Conservation (phyloP, 2,329 filamentous ascomycete species). For the Colletotrichum cordylinicola region DNA sequence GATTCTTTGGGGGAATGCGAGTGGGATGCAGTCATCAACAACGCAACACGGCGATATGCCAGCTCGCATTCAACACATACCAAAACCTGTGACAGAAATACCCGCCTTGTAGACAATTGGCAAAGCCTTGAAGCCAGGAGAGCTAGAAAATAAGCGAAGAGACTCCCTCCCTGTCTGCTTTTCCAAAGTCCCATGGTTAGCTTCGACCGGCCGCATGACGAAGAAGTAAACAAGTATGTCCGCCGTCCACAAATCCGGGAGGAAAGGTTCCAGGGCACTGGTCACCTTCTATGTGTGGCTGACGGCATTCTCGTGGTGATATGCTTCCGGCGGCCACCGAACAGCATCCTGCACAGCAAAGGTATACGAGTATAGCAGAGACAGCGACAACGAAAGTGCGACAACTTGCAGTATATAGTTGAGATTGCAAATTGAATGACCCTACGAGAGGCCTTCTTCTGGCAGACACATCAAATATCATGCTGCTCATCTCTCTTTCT, state of each 20-base stretch:
- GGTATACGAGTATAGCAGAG: too few relatives aligned
- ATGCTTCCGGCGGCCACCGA: too few relatives aligned
- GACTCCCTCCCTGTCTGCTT: not conserved
- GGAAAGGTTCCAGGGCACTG: not conserved
- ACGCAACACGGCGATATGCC: not conserved
- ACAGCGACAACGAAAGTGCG: too few relatives aligned
- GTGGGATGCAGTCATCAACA: not conserved
- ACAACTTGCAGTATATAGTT: too few relatives aligned
- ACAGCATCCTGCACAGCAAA: too few relatives aligned
- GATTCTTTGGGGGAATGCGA: not conserved
- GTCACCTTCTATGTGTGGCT: not conserved
- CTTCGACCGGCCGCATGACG: not conserved
- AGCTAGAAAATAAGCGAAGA: not conserved
- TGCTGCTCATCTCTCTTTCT: too few relatives aligned
- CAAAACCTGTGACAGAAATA: not conserved
- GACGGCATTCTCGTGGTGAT: too few relatives aligned
- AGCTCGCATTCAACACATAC: not conserved
- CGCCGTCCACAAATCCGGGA: not conserved
- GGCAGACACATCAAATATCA: too few relatives aligned
- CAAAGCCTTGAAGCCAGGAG: not conserved
- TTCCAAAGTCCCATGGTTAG: not conserved
- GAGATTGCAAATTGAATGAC: too few relatives aligned
- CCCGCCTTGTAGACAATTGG: not conserved
- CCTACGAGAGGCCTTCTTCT: too few relatives aligned
- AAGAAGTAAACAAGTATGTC: not conserved